phyloP scores from a whole-genome alignment of 768 basidiomycete genomes.

The Hydnomerulius pinastri region DNA sequence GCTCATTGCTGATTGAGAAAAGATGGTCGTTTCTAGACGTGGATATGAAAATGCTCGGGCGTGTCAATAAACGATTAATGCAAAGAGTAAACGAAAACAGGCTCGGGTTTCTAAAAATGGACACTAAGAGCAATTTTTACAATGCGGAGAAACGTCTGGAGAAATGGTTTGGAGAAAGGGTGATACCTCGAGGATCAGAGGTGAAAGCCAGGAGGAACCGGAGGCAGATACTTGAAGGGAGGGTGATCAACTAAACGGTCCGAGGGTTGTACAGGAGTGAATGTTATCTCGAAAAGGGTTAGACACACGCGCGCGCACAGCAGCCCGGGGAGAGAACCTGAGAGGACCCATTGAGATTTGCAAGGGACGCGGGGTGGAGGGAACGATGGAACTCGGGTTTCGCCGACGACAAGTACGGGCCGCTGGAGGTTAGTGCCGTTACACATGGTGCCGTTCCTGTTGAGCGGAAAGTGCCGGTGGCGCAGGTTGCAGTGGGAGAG shows the following conservation, averaged over 20 bases:
- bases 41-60: background rate
- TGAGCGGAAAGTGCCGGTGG: constrained; percentile 28
- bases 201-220: no score
- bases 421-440: background rate
- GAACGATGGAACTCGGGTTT: constrained; percentile 9
- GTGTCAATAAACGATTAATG: background rate
- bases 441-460: background rate
- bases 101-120: background rate
- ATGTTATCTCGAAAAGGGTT: no score
- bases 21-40: background rate
- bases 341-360: background rate
- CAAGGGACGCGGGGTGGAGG: background rate
- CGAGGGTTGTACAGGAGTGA: no score
- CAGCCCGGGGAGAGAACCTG: background rate
- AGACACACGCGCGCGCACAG: no score
- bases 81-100: background rate
- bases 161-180: background rate
- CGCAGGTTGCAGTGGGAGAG: constrained; percentile 9
- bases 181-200: background rate
- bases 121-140: background rate
- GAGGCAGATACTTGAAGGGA: no score
- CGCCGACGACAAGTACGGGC: constrained; percentile 9
- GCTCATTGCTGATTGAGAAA: background rate
- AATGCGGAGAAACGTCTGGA: background rate
- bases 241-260: no score